These are phyloP conservation scores for Tieghemostelium lacteum DNA, from an alignment of 78 protist species.

Conservation along the genomic window DNA sequence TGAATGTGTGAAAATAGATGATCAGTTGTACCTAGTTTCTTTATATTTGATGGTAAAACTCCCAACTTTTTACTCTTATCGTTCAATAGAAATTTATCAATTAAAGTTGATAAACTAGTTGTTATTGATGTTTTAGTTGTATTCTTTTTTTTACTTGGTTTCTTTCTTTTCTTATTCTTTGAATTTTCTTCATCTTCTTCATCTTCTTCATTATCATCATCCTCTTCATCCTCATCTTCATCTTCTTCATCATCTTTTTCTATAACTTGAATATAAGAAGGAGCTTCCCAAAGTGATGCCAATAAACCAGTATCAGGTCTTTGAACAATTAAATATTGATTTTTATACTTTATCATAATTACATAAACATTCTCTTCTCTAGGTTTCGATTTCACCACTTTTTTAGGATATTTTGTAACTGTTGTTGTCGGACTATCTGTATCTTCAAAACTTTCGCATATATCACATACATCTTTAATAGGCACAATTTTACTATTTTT, in stretches of 20 bases:
- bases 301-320: constrained; percentile 76
- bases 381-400: constrained; percentile 43
- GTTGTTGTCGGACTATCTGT: constrained; percentile 35
- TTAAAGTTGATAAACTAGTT: neutral
- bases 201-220: constrained; percentile 8
- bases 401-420: constrained; percentile 67
- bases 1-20: constrained; percentile 74
- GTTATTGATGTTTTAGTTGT: neutral
- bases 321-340: constrained; percentile 26
- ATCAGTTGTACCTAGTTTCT: constrained; percentile 4
- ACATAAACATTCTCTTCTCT: constrained; percentile 58
- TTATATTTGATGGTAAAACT: neutral
- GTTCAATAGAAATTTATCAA: neutral
- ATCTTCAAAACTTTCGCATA: constrained; percentile 35
- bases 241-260: neutral
- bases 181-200: constrained; percentile 5
- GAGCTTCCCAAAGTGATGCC: constrained; percentile 74
- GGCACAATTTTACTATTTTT: constrained; percentile 5
- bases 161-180: neutral
- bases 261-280: neutral
- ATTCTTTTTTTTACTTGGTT: neutral
- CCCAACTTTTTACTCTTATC: neutral
- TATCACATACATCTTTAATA: too few relatives aligned
- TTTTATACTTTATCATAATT: constrained; percentile 13
- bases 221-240: neutral